phyloP scores from a whole-genome alignment of 495 filamentous ascomycete species.

The Penicillium cataractarum region DNA sequence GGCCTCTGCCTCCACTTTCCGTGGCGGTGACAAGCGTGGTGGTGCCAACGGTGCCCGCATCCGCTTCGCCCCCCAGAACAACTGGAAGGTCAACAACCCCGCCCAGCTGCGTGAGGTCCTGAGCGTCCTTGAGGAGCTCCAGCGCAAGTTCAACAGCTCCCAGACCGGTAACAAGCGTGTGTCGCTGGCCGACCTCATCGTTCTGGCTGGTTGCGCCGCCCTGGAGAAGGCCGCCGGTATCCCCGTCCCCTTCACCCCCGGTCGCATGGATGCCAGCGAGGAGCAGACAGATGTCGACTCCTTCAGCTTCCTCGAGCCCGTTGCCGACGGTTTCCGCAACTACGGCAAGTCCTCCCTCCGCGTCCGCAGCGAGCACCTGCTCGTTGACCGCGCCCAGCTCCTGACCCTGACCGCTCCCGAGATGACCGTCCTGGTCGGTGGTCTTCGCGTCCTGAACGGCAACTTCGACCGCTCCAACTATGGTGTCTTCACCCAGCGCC shows the following conservation, averaged over 20 bases:
- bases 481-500: constrained; percentile 65
- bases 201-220: constrained; percentile 58
- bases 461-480: constrained; percentile 66
- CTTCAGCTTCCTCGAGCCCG: constrained; percentile 63
- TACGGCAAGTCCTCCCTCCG: constrained; percentile 62
- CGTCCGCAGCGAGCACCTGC: constrained; percentile 63
- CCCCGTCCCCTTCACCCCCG: constrained; percentile 49
- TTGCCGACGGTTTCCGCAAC: constrained; percentile 73
- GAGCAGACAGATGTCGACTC: constrained; percentile 68
- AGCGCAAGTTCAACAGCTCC: constrained; percentile 60
- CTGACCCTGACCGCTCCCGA: constrained; percentile 70
- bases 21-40: constrained; percentile 74
- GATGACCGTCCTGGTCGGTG: constrained; percentile 67
- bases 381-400: constrained; percentile 68
- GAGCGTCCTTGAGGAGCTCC: constrained; percentile 59
- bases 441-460: constrained; percentile 64
- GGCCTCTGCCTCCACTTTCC: constrained; percentile 74
- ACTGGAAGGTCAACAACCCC: constrained; percentile 72
- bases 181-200: constrained; percentile 72
- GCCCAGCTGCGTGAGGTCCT: constrained; percentile 60
- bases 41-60: constrained; percentile 76
- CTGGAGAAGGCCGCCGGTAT: constrained; percentile 48
- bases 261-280: constrained; percentile 57
- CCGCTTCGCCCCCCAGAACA: constrained; percentile 67
- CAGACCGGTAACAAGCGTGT: constrained; percentile 63